A percentile compares a stretch with the other conserved stretches of the same genome.
Evolutionary conservation across 2,329 filamentous ascomycete species (phyloP).

Genomic region (Camillea tinctor): DNA sequence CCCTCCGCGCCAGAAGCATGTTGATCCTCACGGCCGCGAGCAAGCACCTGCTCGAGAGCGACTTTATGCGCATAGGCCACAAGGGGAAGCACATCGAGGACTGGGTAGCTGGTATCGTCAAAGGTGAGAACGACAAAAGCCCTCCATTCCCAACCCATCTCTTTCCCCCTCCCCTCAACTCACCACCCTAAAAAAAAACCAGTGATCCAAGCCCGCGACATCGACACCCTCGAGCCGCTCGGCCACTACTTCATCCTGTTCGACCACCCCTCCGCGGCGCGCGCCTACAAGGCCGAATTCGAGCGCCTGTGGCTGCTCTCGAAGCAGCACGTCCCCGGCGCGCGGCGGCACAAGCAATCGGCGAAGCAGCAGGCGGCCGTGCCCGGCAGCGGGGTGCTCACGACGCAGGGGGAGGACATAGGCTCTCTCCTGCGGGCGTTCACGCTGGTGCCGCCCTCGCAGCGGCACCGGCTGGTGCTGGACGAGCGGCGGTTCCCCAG

Average conservation of each 20-base stretch:
- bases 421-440: constrained; percentile 26
- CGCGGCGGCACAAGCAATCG: constrained; percentile 15
- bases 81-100: constrained; percentile 63
- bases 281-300: constrained; percentile 58
- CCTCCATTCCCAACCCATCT: not conserved
- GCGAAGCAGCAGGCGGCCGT: constrained; percentile 15
- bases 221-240: constrained; percentile 59
- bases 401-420: constrained; percentile 13
- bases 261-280: constrained; percentile 55
- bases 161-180: constrained; percentile 7
- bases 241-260: constrained; percentile 72
- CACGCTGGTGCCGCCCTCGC: constrained; percentile 33
- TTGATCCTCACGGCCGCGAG: constrained; percentile 60
- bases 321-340: constrained; percentile 38
- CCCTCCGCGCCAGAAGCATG: constrained; percentile 31
- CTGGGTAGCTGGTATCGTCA: constrained; percentile 64
- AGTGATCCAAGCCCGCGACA: constrained; percentile 65
- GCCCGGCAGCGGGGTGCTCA: constrained; percentile 20
- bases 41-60: constrained; percentile 59
- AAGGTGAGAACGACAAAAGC: constrained; percentile 39
- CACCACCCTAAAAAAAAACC: constrained; percentile 13
- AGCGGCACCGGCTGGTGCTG: constrained; percentile 20
- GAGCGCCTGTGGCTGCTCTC: constrained; percentile 49
- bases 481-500: constrained; percentile 6
- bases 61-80: constrained; percentile 68